Evolutionary conservation across 805 yeast species (phyloP).

Genomic region (Sungouiozyma ichnusensis): DNA sequence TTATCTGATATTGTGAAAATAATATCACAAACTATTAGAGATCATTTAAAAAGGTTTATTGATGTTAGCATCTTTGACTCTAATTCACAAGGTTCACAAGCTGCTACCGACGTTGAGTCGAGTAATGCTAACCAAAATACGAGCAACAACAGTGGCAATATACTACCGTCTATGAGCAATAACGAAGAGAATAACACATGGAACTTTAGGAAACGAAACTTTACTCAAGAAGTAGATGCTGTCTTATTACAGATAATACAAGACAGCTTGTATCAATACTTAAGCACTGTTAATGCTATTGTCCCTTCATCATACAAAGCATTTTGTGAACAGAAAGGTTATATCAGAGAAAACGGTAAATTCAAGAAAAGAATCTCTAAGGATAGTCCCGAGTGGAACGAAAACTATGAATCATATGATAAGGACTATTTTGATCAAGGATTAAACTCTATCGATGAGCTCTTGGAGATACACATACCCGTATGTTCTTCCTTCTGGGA

Average conservation of each 20-base stretch:
- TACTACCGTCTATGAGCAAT: neutral
- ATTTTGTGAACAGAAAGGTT: slow-evolving; percentile 10
- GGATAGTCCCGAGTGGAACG: neutral
- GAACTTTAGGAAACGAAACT: neutral
- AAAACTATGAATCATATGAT: neutral
- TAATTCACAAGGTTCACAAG: too few relatives aligned
- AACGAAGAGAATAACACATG: neutral
- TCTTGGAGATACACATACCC: slow-evolving; percentile 13
- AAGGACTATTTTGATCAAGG: slow-evolving; percentile 1
- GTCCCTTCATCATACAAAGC: slow-evolving; percentile 11
- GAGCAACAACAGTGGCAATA: too few relatives aligned
- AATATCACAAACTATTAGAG: slow-evolving; percentile 5
- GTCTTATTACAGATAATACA: slow-evolving; percentile 5
- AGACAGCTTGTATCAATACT: slow-evolving; percentile 12
- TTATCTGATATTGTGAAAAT: slow-evolving; percentile 13
- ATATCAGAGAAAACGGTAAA: slow-evolving; percentile 7
- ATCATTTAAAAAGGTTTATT: slow-evolving; percentile 7
- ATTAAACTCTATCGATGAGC: slow-evolving; percentile 9
- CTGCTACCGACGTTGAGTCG: neutral
- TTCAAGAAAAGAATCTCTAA: slow-evolving; percentile 3
- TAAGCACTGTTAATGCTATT: slow-evolving; percentile 11
- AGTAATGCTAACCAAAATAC: neutral
- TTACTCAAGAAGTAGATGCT: neutral
- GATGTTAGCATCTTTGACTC: slow-evolving; percentile 2
- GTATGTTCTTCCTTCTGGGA: slow-evolving; percentile 16